Conservation (phyloP, 140 eudicot species). For the Senecio squalidus region DNA sequence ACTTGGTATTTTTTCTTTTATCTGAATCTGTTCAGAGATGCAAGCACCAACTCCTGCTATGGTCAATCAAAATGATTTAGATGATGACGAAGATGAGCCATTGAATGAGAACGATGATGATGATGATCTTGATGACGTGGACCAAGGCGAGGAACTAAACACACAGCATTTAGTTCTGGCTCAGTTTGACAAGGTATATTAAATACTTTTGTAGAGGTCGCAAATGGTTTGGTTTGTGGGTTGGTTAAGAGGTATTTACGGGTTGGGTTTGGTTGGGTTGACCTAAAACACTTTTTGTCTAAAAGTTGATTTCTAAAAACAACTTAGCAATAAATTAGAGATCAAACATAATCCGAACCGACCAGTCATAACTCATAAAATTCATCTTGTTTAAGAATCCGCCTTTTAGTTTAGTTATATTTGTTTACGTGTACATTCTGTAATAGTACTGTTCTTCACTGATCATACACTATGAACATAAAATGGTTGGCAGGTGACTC, state of each 20-base stretch:
- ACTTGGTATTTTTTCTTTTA: conserved; percentile 14
- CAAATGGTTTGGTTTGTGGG: too few relatives aligned
- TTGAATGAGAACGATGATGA: conserved; percentile 91
- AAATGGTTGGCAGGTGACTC: conserved; percentile 59
- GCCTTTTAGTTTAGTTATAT: too few relatives aligned
- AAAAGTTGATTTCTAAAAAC: too few relatives aligned
- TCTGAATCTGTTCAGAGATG: conserved; percentile 44
- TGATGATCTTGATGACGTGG: conserved; percentile 89
- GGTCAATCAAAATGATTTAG: conserved; percentile 57
- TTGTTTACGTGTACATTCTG: neutral
- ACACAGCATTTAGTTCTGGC: conserved; percentile 92
- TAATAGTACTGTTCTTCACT: neutral
- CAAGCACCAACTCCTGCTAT: conserved; percentile 95
- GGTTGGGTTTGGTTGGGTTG: too few relatives aligned
- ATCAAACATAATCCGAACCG: too few relatives aligned
- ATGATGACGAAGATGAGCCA: conserved; percentile 94
- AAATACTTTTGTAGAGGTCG: too few relatives aligned
- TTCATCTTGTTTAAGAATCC: too few relatives aligned
- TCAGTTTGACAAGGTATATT: conserved; percentile 90
- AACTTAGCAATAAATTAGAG: too few relatives aligned
- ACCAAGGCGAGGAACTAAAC: conserved; percentile 92
- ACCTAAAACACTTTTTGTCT: too few relatives aligned
- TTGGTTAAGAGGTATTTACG: too few relatives aligned
- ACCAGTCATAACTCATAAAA: too few relatives aligned
- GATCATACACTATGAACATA: conserved; percentile 1